Conservation (phyloP, 2,329 filamentous ascomycete genomes). For the Helminthosporium solani region DNA sequence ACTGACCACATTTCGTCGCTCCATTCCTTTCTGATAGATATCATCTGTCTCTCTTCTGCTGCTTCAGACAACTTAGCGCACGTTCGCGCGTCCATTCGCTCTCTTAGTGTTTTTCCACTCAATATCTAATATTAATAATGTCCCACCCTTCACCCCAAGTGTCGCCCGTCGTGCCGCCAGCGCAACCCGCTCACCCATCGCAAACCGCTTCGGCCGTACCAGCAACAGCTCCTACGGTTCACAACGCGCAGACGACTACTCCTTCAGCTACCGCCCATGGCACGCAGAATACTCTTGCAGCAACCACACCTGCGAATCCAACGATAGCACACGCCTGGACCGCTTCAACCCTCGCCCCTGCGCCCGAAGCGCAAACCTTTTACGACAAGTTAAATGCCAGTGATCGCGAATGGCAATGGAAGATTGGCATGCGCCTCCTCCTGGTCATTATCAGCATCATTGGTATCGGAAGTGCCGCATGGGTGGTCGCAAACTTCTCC, state of each 20-base stretch:
- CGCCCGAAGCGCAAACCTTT: not conserved
- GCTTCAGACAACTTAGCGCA: not conserved
- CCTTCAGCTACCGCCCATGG: too few species aligned
- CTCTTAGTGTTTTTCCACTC: not conserved
- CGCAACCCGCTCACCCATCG: not conserved
- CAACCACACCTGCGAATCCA: not conserved
- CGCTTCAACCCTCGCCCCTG: not conserved
- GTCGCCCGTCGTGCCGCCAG: not conserved
- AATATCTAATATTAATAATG: constrained; percentile 7
- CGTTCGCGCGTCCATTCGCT: constrained; percentile 5
- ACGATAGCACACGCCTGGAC: not conserved
- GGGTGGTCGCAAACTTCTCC: constrained; percentile 14
- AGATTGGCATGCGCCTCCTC: constrained; percentile 22
- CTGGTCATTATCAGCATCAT: constrained; percentile 29
- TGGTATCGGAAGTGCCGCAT: constrained; percentile 35
- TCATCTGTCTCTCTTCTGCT: not conserved
- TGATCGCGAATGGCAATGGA: constrained; percentile 37
- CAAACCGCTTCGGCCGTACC: not conserved
- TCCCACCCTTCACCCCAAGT: constrained; percentile 1
- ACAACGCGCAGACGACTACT: too few species aligned
- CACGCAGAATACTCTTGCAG: not conserved
- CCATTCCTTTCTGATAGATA: not conserved
- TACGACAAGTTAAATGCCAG: constrained; percentile 28
- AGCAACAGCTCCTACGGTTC: not conserved
- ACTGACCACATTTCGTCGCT: not conserved